Evolutionary conservation across 169 alveolate species (phyloP).

Genomic region (Cryptosporidium sp.): DNA sequence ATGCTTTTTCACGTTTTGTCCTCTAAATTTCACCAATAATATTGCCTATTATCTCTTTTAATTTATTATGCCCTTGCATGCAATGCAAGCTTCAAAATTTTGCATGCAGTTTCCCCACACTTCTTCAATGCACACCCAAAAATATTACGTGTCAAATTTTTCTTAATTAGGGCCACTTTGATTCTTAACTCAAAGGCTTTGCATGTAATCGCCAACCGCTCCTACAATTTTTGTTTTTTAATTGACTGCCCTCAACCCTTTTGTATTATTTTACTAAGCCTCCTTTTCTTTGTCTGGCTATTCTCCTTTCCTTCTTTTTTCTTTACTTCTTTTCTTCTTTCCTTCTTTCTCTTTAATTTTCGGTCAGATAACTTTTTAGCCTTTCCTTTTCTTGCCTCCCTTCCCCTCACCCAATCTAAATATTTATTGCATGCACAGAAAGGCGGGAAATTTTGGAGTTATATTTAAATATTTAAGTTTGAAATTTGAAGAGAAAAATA

Average conservation of each 20-base stretch:
- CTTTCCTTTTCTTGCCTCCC: not conserved
- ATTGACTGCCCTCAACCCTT: not conserved
- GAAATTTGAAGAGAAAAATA: not conserved
- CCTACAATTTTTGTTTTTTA: too few species aligned
- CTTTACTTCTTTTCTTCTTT: not conserved
- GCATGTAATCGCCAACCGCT: not conserved
- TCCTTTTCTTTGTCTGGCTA: too few species aligned
- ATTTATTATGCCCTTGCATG: not conserved
- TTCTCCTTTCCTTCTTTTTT: too few species aligned
- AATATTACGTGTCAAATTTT: not conserved
- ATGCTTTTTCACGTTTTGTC: too few species aligned
- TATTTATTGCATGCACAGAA: conserved; percentile 8
- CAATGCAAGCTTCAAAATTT: not conserved
- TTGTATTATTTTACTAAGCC: too few species aligned
- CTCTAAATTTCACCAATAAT: not conserved
- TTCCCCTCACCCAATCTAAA: conserved; percentile 41
- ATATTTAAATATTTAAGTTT: not conserved
- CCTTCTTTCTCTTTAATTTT: not conserved
- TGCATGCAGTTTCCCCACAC: conserved; percentile 17
- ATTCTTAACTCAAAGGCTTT: not conserved
- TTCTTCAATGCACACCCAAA: not conserved
- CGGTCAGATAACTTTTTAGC: not conserved
- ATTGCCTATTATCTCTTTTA: not conserved
- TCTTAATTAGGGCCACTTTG: not conserved
- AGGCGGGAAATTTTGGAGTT: not conserved